These are phyloP conservation scores for Tricholoma saponaceum DNA, from an alignment of 768 basidiomycete species.

Conservation along the genomic window DNA sequence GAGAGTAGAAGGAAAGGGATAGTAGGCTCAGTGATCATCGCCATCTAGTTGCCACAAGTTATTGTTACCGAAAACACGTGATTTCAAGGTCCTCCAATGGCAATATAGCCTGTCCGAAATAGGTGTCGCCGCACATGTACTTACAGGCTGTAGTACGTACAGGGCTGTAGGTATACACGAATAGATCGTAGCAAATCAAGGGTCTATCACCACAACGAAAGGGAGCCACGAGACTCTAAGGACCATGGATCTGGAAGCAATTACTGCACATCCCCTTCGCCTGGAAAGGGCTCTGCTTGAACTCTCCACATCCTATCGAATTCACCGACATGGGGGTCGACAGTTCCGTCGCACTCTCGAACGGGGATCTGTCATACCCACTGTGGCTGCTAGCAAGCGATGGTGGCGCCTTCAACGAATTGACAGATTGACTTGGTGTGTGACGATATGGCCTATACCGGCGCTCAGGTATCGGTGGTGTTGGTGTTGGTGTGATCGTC, in stretches of 20 bases:
- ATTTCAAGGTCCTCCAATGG: neutral
- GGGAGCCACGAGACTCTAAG: neutral
- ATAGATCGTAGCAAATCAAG: neutral
- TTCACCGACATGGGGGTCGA: constrained; percentile 15
- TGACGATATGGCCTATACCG: constrained; percentile 18
- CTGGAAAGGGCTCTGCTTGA: constrained; percentile 68
- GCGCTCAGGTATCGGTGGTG: constrained; percentile 48
- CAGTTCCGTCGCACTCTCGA: constrained; percentile 58
- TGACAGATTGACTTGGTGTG: constrained; percentile 13
- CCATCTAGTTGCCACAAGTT: neutral
- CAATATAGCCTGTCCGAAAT: neutral
- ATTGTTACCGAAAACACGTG: neutral
- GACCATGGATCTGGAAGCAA: constrained; percentile 54
- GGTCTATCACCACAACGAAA: neutral
- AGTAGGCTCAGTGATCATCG: neutral
- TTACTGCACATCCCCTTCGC: constrained; percentile 61
- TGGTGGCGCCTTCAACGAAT: constrained; percentile 19
- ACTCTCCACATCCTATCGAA: constrained; percentile 40
- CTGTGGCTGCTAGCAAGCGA: constrained; percentile 30
- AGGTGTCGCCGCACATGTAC: too few species aligned
- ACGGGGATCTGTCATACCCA: constrained; percentile 51
- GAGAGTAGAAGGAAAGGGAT: constrained; percentile 3
- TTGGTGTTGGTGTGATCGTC: constrained; percentile 24
- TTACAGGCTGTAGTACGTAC: too few species aligned
- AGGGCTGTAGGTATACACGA: too few species aligned